Conservation (phyloP, 2,329 filamentous ascomycete species). For the Mycosphaerella arachidis region DNA sequence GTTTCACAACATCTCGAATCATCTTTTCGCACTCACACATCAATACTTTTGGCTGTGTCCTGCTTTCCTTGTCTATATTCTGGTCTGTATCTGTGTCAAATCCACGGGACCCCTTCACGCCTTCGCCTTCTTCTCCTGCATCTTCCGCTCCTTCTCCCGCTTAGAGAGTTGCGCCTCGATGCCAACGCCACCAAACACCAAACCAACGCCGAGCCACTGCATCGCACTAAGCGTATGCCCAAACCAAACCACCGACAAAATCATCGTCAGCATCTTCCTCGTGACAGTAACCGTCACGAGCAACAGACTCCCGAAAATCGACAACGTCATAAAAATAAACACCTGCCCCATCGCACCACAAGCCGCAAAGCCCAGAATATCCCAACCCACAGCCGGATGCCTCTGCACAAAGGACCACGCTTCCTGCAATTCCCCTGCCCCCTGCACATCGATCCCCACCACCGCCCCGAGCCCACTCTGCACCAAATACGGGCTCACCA, state of each 20-base stretch:
- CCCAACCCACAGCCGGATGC: conserved; percentile 76
- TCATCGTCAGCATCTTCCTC: conserved; percentile 99
- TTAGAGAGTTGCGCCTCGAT: conserved; percentile 79
- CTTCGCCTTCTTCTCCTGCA: conserved; percentile 50
- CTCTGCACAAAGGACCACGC: conserved; percentile 75
- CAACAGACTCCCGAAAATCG: conserved; percentile 84
- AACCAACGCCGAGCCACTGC: conserved; percentile 86
- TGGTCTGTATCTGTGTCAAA: background rate
- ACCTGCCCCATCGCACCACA: conserved; percentile 93
- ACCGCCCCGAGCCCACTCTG: conserved; percentile 46
- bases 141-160: conserved; percentile 78
- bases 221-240: conserved; percentile 80
- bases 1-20: background rate
- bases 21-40: background rate
- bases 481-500: conserved; percentile 75
- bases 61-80: background rate
- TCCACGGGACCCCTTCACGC: background rate
- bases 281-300: conserved; percentile 96
- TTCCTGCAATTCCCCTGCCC: conserved; percentile 70
- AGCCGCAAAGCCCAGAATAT: conserved; percentile 82
- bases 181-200: conserved; percentile 94
- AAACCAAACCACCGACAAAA: conserved; percentile 90
- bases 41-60: background rate
- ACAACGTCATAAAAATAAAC: conserved; percentile 82
- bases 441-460: conserved; percentile 43